These are phyloP conservation scores for Colletotrichum gigasporum DNA, from an alignment of 2,329 filamentous ascomycete species.

Conservation along the genomic window DNA sequence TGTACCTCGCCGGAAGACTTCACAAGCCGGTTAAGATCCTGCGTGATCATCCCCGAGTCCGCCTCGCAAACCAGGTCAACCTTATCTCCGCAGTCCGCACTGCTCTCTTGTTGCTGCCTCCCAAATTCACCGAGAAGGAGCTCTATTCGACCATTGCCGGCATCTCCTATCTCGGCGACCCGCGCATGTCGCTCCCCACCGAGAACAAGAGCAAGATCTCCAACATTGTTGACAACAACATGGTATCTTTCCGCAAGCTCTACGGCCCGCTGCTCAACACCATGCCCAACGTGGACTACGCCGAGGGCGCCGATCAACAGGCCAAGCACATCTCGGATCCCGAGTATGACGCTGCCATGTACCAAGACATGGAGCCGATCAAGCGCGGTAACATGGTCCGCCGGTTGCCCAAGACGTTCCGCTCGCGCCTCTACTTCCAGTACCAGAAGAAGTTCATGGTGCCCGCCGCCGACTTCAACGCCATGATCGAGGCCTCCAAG, in stretches of 20 bases:
- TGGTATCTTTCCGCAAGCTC: constrained; percentile 88
- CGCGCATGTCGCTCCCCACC: constrained; percentile 90
- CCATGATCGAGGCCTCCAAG: constrained; percentile 81
- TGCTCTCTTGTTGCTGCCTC: constrained; percentile 85
- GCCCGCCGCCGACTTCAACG: constrained; percentile 82
- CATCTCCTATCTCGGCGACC: constrained; percentile 93
- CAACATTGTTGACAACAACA: constrained; percentile 93
- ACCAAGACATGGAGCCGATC: constrained; percentile 91
- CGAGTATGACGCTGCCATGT: constrained; percentile 71
- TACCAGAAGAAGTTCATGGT: constrained; percentile 93
- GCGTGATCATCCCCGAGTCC: constrained; percentile 89
- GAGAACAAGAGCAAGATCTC: constrained; percentile 92
- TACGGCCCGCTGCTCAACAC: constrained; percentile 91
- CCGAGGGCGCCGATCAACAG: constrained; percentile 63
- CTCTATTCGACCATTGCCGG: constrained; percentile 92
- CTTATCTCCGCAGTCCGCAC: constrained; percentile 91
- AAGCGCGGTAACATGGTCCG: constrained; percentile 97
- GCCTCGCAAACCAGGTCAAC: constrained; percentile 95
- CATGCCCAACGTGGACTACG: constrained; percentile 86
- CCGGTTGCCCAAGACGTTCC: constrained; percentile 85
- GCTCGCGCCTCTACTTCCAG: constrained; percentile 90
- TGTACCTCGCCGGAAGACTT: constrained; percentile 94
- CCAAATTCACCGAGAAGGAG: constrained; percentile 84
- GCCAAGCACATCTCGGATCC: constrained; percentile 59
- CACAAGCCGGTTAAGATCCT: constrained; percentile 99